phyloP scores from a whole-genome alignment of 139 green algal species.

The Chlorella sp. region DNA sequence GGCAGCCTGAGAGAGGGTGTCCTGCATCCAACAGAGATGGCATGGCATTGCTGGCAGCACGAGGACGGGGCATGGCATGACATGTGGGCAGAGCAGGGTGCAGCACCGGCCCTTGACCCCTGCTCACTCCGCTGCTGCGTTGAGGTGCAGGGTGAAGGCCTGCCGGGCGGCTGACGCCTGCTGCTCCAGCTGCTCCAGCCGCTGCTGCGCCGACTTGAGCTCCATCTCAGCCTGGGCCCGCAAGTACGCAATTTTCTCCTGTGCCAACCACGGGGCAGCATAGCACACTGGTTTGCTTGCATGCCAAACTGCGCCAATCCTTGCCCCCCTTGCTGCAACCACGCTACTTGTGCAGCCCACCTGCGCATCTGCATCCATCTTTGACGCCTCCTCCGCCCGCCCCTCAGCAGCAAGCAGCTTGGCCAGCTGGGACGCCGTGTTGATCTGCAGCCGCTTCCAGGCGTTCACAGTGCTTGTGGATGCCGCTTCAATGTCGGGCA shows the following conservation, averaged over 20 bases:
- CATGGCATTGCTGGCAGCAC: not conserved
- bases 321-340: not conserved
- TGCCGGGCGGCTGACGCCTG: not conserved
- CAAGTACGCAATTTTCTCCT: conserved; percentile 42
- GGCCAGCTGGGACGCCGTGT: conserved; percentile 46
- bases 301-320: not conserved
- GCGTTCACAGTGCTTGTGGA: conserved; percentile 47
- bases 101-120: no score
- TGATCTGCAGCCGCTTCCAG: conserved; percentile 60
- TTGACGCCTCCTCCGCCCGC: conserved; percentile 19
- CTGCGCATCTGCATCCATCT: conserved; percentile 24
- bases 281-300: no score
- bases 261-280: not conserved
- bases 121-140: not conserved
- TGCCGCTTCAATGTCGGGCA: conserved; percentile 45
- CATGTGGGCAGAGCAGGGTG: no score
- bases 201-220: conserved; percentile 9
- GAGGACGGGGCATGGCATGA: no score
- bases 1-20: not conserved
- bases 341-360: not conserved
- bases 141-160: not conserved
- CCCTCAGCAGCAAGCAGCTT: conserved; percentile 17
- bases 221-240: conserved; percentile 32
- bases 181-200: conserved; percentile 19
- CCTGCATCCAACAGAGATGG: not conserved